Conservation (phyloP, 306 rosid genomes). For the Arachis hypogaea region DNA sequence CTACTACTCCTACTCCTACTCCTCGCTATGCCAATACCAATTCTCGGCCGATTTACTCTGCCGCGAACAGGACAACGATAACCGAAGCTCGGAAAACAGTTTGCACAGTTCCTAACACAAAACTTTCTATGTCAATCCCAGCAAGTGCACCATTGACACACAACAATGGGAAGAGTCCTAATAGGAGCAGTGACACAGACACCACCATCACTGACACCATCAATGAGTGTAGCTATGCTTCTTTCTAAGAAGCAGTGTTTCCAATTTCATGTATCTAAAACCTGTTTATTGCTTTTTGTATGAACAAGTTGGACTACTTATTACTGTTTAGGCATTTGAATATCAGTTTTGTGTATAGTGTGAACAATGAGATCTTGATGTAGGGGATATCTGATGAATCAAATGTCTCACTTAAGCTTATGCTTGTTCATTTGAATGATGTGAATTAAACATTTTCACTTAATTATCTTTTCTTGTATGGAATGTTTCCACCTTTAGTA, state of each 20-base stretch:
- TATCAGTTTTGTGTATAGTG: slow-evolving; percentile 30
- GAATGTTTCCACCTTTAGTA: background rate
- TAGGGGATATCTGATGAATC: background rate
- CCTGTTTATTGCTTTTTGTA: slow-evolving; percentile 9
- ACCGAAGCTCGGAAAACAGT: slow-evolving; percentile 35
- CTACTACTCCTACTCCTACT: slow-evolving; percentile 5
- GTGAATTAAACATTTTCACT: background rate
- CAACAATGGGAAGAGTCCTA: slow-evolving; percentile 44
- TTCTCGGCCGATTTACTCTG: slow-evolving; percentile 35
- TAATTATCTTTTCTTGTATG: background rate
- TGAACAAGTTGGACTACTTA: slow-evolving; percentile 10
- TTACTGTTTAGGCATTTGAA: background rate
- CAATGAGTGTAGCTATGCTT: slow-evolving; percentile 46
- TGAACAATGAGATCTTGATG: background rate
- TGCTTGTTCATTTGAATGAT: no score
- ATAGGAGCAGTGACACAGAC: slow-evolving; percentile 59
- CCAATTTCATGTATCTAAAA: slow-evolving; percentile 5
- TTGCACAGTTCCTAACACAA: slow-evolving; percentile 52
- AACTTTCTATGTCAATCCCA: slow-evolving; percentile 69
- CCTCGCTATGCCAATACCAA: slow-evolving; percentile 30
- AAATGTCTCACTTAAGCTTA: background rate
- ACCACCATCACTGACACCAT: slow-evolving; percentile 69
- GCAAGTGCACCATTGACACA: slow-evolving; percentile 38
- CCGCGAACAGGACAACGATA: background rate
- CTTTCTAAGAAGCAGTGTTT: slow-evolving; percentile 33